Evolutionary conservation across 2,329 filamentous ascomycete genomes (phyloP).

Genomic region (Venturia oleaginea): DNA sequence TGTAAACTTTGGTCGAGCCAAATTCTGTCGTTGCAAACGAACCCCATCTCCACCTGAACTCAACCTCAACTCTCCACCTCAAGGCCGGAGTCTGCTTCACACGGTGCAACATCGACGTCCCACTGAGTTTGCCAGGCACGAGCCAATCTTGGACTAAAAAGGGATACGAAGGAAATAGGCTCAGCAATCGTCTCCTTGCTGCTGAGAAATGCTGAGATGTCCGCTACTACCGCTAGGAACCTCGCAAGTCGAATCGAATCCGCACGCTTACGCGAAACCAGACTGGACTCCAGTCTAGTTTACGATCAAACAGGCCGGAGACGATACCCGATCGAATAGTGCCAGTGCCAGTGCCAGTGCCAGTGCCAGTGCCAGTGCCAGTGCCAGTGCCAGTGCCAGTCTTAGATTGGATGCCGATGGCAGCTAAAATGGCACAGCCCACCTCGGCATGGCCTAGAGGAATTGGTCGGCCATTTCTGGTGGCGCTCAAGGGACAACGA

Average conservation of each 20-base stretch:
- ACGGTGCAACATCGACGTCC: neutral
- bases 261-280: neutral
- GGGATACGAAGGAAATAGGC: neutral
- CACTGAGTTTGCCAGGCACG: neutral
- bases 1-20: neutral
- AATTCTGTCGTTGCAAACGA: neutral
- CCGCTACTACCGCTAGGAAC: neutral
- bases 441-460: neutral
- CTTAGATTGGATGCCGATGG: neutral
- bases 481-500: neutral
- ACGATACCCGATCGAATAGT: conserved; percentile 1
- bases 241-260: neutral
- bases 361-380: too few species aligned
- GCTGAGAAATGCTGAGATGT: neutral
- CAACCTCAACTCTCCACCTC: neutral
- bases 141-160: neutral
- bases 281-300: too few species aligned
- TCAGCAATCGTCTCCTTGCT: neutral
- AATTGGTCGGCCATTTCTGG: neutral
- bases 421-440: conserved; percentile 3
- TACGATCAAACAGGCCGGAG: too few species aligned
- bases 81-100: neutral
- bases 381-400: too few species aligned
- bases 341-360: too few species aligned
- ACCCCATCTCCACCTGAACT: neutral